A percentile compares a stretch with the other conserved stretches of the same genome.
phyloP scores from a whole-genome alignment of 306 rosid species.

The Carpinus fangiana region DNA sequence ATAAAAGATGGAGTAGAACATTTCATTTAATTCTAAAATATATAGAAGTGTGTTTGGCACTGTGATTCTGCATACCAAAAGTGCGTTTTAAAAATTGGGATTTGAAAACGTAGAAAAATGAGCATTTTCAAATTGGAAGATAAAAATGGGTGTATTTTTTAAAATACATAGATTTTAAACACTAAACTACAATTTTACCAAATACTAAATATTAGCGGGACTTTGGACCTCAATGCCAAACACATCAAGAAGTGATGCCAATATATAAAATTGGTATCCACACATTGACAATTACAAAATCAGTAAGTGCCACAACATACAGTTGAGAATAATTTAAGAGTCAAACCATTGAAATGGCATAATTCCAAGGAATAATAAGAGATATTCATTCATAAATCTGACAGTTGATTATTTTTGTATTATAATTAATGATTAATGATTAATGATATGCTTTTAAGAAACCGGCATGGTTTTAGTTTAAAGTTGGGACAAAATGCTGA shows the following conservation, averaged over 20 bases:
- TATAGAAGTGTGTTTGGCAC: too few species aligned
- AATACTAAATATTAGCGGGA: too few species aligned
- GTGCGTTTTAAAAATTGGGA: too few species aligned
- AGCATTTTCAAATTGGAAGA: too few species aligned
- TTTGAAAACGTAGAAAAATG: too few species aligned
- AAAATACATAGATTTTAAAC: too few species aligned
- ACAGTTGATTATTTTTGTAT: background rate
- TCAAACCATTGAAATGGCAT: constrained; percentile 36
- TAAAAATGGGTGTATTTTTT: too few species aligned
- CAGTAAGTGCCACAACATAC: background rate
- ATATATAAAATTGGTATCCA: background rate
- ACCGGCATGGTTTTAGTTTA: constrained; percentile 36
- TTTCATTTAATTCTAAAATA: too few species aligned
- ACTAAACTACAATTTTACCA: too few species aligned
- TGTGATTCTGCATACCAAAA: too few species aligned
- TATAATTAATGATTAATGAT: background rate
- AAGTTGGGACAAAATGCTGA: constrained; percentile 19
- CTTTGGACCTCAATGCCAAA: background rate
- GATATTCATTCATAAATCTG: constrained; percentile 14
- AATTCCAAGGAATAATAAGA: constrained; percentile 16
- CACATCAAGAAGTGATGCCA: background rate
- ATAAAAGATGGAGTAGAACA: too few species aligned
- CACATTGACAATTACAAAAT: background rate
- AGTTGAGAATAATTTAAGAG: constrained; percentile 7
- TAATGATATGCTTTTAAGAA: constrained; percentile 5